Base-by-base conservation (phyloP, 306 rosid genomes). In the Inga leiocalycina region DNA sequence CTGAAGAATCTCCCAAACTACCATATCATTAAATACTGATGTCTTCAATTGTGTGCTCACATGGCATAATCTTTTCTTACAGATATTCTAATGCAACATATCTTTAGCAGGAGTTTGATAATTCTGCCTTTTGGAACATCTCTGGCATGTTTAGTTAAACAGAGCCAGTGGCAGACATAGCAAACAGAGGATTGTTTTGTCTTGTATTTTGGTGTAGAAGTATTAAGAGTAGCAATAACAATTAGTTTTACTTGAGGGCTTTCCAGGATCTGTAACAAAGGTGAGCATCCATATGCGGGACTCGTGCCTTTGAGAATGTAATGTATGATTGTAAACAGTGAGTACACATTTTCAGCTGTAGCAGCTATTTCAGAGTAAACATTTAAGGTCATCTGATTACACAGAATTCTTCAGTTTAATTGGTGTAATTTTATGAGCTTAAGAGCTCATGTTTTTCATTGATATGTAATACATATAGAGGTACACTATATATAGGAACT, bases 201-300 rank as follows among this genome's bases (percentile, higher is more conserved):
- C 65, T 49, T 69, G 51, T 79, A 75, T 76, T 71, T 88, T 80
- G 76, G 59, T 66, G 61, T 79, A 65, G 76, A 66, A 65, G 79
- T 82, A 76, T 80, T 79, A 62, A 67, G 72, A 83, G 30, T 37
- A 12, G 54, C 67, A 66, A 73, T 66, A 62, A 54, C 39, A 75
- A 75, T 84, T 51, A 34, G 74, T 76, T 82, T 78, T 70, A n/a
- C 79, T 45, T 39, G 35, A 41, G 75, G 27, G 51, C n/a, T 64
- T 79, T 64, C 75, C 57, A 70, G 76, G 68, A 69, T 81, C 11
- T 84, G 82, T 84, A 82, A 39, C 77, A 16, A 74, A 77, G 57
- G 79, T 77, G 65, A 61, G 37, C n/a, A 72, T n/a, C 46, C 32
- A 70, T 51, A 22, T 71, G 45, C 14, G 66, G n/a, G 61, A 32